Conservation (phyloP, 73 alveolate species). For the Tetrahymena malaccensis region DNA sequence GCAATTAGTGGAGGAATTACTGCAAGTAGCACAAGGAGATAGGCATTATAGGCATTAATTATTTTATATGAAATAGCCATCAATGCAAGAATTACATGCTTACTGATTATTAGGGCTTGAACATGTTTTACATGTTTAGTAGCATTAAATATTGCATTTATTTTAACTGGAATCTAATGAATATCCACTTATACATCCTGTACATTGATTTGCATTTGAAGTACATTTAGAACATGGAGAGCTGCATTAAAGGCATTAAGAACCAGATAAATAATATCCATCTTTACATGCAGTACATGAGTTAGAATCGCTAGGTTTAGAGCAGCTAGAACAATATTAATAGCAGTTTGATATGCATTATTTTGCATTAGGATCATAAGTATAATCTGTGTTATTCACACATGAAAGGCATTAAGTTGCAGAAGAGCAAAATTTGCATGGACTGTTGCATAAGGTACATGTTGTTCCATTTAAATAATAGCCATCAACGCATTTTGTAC, state of each 20-base stretch:
- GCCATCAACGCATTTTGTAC: neutral
- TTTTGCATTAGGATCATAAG: neutral
- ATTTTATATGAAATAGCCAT: neutral
- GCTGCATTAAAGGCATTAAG: neutral
- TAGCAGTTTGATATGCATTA: neutral
- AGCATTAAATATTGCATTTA: neutral
- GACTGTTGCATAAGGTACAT: neutral
- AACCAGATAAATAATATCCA: neutral
- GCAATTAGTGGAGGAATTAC: neutral
- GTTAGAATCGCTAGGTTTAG: neutral
- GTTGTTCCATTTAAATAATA: neutral
- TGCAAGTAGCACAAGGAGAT: neutral
- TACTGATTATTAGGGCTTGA: neutral
- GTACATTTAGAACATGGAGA: neutral
- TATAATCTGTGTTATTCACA: neutral
- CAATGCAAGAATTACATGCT: neutral
- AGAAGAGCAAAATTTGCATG: neutral
- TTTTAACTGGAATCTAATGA: neutral
- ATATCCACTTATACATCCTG: neutral
- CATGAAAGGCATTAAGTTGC: neutral
- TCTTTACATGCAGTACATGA: neutral
- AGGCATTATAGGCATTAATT: neutral
- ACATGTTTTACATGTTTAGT: neutral
- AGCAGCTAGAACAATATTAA: neutral
- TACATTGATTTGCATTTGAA: neutral